Base-by-base conservation (phyloP, 495 filamentous ascomycete species). In the Penicillium pancosmium region DNA sequence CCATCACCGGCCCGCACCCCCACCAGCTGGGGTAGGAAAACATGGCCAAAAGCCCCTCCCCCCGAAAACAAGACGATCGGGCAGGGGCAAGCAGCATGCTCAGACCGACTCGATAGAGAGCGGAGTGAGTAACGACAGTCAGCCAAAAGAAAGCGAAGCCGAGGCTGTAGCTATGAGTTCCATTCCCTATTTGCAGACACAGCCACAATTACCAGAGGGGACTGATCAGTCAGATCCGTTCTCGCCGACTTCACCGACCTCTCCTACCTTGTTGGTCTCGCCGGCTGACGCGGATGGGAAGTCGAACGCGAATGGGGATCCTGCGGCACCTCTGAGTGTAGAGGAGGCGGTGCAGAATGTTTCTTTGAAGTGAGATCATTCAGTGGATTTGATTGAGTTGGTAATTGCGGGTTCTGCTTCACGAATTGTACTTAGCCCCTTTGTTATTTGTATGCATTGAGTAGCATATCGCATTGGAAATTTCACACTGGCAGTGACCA, bases 281-380 rank as follows among this genome's bases (percentile, higher is more conserved):
- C 57, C 65, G 18, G 31, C 54, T 7, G 59, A 61, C 5, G 48
- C 34, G 4, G 49, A 31, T 19, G 50, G 27, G 15, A 31, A 31
- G 5, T 18, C 12, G 3, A 55, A 43, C 4, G 52, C 35, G 21
- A 49, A 48, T 3, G 46, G 19, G 33, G 40, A 3, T 11, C 25
- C 53, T 36, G 55, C 12, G 38, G 55, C 36, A 21, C 61, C 63
- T 19, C 51, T 76, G 9, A 73, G 73, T 55, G 72, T 74, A 6
- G 75, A 78, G 56, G 72, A 76, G 50, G 75, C 75, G 3, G 63
- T 78, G 55, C 70, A 76, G 57, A 76, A 75, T 52, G 71, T 76
- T 13, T 75, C 75, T 25, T 41, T 72, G 40, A 60, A 68, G 56
- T 70, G 56, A 63, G 34, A 4, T 12, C n/a, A 18, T 15, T 25